Evolutionary conservation across 164 flowering plant genomes (phyloP), one percentile per base, ranked within the genome.

Genomic region (Platanus orientalis): DNA sequence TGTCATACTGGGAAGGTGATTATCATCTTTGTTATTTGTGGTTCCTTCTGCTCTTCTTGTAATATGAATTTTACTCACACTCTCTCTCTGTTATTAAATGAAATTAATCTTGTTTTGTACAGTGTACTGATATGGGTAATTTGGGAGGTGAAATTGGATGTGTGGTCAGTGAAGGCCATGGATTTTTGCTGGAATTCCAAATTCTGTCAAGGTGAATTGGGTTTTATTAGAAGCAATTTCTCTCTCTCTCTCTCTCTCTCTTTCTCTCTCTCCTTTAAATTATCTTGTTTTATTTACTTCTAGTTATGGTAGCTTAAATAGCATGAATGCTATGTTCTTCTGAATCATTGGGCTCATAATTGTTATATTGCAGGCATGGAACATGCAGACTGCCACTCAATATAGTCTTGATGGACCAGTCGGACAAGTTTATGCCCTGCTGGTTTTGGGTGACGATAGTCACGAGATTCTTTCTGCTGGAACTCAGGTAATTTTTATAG

Each of bases 131-230:
- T 27, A 78, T 76, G 24, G 42, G 83, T 49, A 81, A 78, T 75
- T 69, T 92, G 70, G 96, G 89, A 14, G 89, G 82, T 68, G 95
- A 92, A 73, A 77, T 94, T 27, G 97, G 99, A 36, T 88, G 92
- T 68, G 79, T 94, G 90, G 84, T 94, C 23, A 88, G 83, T 78
- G 99, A 91, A 81, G 97, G 99, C 93, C 97, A 23, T 94, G 96
- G 97, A 39, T 94, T 21, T 94, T 94, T 78, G 86, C 86, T 59
- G 99, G 99, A 57, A 57, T 85, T 63, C 88, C 88, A 40, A 86
- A 88, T 79, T 11, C 70, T 69, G 94, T 94, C 47, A 94, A 89
- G 96, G 99, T 91, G 67, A 63, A 62, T 21, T 51, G 42, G 28
- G 5, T 36, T 36, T 36, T 61, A 23, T 50, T 36, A 24, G 9